These are phyloP conservation scores for Flaveria floridana DNA, from an alignment of 140 eudicot genomes.

Conservation along the genomic window DNA sequence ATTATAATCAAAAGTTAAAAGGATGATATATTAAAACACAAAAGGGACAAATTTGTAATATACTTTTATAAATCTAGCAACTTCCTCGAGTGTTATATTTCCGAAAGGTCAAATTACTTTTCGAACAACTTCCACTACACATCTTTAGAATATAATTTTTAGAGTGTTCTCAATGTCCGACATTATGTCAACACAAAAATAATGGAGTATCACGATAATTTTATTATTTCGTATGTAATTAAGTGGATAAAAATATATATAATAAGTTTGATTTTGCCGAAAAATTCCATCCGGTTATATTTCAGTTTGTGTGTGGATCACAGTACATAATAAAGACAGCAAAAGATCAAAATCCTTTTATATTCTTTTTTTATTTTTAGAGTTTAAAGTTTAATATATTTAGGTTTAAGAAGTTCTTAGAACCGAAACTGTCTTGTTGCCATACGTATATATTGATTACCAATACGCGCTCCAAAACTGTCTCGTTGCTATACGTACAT, in stretches of 20 bases:
- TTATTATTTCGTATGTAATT: background rate
- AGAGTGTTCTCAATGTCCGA: slow-evolving; percentile 21
- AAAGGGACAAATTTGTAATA: background rate
- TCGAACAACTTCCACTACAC: slow-evolving; percentile 37
- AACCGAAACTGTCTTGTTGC: too few species aligned
- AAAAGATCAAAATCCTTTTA: background rate
- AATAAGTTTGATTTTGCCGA: background rate
- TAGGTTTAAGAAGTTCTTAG: too few species aligned
- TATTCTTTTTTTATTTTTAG: too few species aligned
- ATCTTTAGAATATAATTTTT: background rate
- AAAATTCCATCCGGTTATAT: too few species aligned
- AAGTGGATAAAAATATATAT: background rate
- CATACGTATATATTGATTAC: too few species aligned
- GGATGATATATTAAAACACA: background rate
- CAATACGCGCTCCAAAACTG: too few species aligned
- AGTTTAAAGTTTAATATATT: too few species aligned
- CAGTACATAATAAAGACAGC: background rate
- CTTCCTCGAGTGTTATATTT: slow-evolving; percentile 15
- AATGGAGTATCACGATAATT: background rate
- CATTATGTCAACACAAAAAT: slow-evolving; percentile 21
- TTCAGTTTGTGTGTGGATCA: background rate
- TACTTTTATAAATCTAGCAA: slow-evolving; percentile 26
- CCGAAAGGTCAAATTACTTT: slow-evolving; percentile 29
- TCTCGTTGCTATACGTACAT: too few species aligned
- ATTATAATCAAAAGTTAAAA: too few species aligned